Percentiles rank a stretch among this genome's conserved stretches.
These are phyloP conservation scores for Albophoma yamanashiensis DNA, from an alignment of 2,329 filamentous ascomycete genomes.

Conservation along the genomic window DNA sequence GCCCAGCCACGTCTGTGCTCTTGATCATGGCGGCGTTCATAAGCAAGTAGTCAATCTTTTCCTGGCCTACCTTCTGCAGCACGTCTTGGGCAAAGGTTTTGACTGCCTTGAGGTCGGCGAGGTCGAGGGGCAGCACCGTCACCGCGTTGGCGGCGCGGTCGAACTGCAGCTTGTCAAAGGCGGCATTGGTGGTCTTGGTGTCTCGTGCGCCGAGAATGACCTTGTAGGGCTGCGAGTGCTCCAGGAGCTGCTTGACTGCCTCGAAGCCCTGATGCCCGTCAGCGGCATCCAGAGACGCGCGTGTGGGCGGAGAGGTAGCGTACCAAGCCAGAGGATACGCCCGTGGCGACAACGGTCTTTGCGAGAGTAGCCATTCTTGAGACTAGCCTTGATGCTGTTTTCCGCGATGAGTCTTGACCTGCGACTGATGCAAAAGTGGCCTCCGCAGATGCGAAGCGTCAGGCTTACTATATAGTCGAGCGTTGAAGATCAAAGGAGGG, in stretches of 20 bases:
- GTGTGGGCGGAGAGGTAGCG: background rate
- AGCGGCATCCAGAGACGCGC: background rate
- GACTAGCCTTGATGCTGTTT: background rate
- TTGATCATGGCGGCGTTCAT: constrained; percentile 37
- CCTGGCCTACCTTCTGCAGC: constrained; percentile 27
- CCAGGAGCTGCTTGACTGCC: constrained; percentile 38
- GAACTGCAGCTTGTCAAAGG: constrained; percentile 29
- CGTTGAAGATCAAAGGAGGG: background rate
- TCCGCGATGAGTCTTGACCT: background rate
- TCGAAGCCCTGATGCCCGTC: constrained; percentile 34
- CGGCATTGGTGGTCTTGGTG: constrained; percentile 25
- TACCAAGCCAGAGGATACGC: constrained; percentile 2
- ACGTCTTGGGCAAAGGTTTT: constrained; percentile 34
- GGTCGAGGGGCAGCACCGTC: constrained; percentile 36
- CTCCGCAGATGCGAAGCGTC: background rate
- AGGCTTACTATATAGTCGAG: background rate
- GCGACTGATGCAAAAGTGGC: background rate
- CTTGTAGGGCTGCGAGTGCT: constrained; percentile 31
- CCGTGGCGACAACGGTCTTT: constrained; percentile 2
- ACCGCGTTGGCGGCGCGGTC: constrained; percentile 28
- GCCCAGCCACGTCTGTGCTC: constrained; percentile 21
- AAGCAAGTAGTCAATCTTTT: constrained; percentile 35
- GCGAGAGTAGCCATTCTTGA: background rate
- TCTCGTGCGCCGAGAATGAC: constrained; percentile 41
- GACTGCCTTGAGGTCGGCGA: constrained; percentile 32